Evolutionary conservation across 495 filamentous ascomycete species (phyloP), one percentile per base, ranked within the genome.

Genomic region (Cladorrhinum samala): DNA sequence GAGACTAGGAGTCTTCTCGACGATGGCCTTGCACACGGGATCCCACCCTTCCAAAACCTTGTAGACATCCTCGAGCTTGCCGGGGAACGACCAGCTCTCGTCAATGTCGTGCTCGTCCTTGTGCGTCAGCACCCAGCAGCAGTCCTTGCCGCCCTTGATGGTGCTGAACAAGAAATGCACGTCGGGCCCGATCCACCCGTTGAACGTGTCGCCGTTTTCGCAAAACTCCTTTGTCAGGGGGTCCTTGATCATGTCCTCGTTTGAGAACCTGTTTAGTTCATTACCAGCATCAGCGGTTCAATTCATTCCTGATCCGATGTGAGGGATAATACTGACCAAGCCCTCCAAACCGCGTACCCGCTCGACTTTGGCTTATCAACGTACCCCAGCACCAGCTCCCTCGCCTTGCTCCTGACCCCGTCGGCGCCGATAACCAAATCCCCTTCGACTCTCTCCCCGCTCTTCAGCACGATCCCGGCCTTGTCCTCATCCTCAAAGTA

Each of bases 81-180:
- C 79, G 0, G 79, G 79, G 54, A 82, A 81, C 16, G 74, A 77
- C 80, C 80, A 83, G 0, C 77, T 80, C 61, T 83, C 80, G 50
- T 78, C 78, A 44, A 81, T 83, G 56, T 83, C 77, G 59, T 74
- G 70, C 49, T 78, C 72, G 50, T 83, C 80, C 2, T 68, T 68
- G 62, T 85, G 82, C 3, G 82, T 85, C 18, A 84, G 59, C 41
- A 83, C 81, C 81, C 81, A 84, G 59, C 79, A 83, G 61, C 81
- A 83, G 55, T 83, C 81, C n/a, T 64, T 63, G 11, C 81, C 81
- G 53, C 74, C 70, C 63, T 82, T 81, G 64, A 82, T 77, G 21
- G 79, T 82, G 43, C 66, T 72, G 62, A 82, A 81, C n/a, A 83
- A 60, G 52, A 81, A 81, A 64, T 82, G 79, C 47, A 81, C 76